Conservation (phyloP, 2,329 filamentous ascomycete genomes). For the Aspergillus awamori region DNA sequence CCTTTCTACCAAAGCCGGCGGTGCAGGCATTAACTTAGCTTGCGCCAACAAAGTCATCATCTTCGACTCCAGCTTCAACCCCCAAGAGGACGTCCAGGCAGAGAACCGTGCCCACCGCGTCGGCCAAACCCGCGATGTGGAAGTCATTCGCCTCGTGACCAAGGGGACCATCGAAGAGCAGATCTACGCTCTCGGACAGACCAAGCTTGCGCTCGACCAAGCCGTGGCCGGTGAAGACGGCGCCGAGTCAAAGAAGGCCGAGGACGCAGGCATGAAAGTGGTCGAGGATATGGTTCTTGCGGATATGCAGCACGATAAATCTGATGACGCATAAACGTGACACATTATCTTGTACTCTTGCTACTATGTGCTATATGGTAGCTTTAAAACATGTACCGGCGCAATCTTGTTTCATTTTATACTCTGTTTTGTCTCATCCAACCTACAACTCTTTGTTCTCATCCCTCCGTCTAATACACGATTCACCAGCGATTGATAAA, state of each 20-base stretch:
- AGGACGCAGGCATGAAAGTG: constrained; percentile 53
- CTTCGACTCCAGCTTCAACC: constrained; percentile 96
- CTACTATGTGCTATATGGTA: neutral
- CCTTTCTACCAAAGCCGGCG: constrained; percentile 88
- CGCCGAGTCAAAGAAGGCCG: constrained; percentile 53
- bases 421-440: neutral
- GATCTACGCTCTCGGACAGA: constrained; percentile 86
- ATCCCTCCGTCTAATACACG: neutral
- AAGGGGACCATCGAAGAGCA: constrained; percentile 86
- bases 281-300: constrained; percentile 55
- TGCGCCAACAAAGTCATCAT: constrained; percentile 97
- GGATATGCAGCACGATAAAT: constrained; percentile 36
- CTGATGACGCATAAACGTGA: constrained; percentile 1
- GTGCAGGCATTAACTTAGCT: constrained; percentile 95
- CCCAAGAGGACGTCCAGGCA: constrained; percentile 96
- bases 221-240: constrained; percentile 64
- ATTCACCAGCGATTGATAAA: neutral
- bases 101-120: constrained; percentile 96
- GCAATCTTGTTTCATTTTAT: neutral
- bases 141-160: constrained; percentile 83
- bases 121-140: constrained; percentile 86
- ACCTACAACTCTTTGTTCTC: neutral
- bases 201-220: constrained; percentile 87
- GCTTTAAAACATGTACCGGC: neutral
- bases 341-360: neutral